A percentile compares a stretch with the other conserved stretches of the same genome.
phyloP scores from a whole-genome alignment of 2,329 filamentous ascomycete genomes.

The Thermomyces lanuginosus region DNA sequence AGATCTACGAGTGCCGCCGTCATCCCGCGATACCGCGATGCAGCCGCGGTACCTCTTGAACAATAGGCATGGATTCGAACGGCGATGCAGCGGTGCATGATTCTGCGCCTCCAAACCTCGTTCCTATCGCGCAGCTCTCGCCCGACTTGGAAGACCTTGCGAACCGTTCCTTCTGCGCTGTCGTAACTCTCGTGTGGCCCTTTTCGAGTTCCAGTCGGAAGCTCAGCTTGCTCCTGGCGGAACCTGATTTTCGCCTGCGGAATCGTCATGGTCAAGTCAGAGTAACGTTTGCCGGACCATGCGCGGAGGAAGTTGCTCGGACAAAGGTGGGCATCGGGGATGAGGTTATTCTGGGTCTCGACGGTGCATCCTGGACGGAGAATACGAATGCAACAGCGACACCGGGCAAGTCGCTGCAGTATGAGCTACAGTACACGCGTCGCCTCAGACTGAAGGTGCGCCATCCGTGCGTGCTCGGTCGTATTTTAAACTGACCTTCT shows the following conservation, averaged over 20 bases:
- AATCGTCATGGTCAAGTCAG: conserved; percentile 64
- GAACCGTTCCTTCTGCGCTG: conserved; percentile 40
- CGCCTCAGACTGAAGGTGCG: conserved; percentile 22
- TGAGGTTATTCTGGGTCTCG: conserved; percentile 50
- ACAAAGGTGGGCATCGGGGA: conserved; percentile 64
- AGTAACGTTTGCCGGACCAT: conserved; percentile 53
- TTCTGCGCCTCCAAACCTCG: conserved; percentile 11
- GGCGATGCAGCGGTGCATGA: conserved; percentile 11
- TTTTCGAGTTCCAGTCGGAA: conserved; percentile 63
- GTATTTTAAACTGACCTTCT: conserved; percentile 1
- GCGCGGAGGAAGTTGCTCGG: conserved; percentile 52
- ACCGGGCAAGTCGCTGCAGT: conserved; percentile 40
- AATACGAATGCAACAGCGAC: conserved; percentile 36
- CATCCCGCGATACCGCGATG: conserved; percentile 1
- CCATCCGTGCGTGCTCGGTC: background rate
- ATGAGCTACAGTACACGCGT: conserved; percentile 37
- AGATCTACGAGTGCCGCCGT: background rate
- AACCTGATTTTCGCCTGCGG: conserved; percentile 68
- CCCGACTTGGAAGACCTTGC: conserved; percentile 16
- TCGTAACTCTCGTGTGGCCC: conserved; percentile 79
- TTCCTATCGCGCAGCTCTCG: conserved; percentile 27
- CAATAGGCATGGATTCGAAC: conserved; percentile 16
- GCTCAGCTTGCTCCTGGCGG: conserved; percentile 65
- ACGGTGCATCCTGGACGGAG: conserved; percentile 49
- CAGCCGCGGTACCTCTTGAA: conserved; percentile 1